phyloP scores from a whole-genome alignment of 805 yeast genomes.

The Saturnispora mendoncae region DNA sequence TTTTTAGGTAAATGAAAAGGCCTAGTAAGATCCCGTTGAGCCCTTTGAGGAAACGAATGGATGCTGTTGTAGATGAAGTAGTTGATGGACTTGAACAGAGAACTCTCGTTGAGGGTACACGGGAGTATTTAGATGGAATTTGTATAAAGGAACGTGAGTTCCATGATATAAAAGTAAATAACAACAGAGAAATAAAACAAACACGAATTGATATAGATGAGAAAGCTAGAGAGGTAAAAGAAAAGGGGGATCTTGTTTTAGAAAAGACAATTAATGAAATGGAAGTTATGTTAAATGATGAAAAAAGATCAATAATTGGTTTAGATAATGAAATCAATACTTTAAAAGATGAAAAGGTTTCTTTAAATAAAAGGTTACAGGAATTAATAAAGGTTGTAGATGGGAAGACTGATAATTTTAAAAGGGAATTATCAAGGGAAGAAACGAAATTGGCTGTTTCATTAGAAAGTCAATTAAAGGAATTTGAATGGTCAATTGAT shows the following conservation, averaged over 20 bases:
- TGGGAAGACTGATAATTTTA: background rate
- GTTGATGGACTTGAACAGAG: slow-evolving; percentile 5
- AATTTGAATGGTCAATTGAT: background rate
- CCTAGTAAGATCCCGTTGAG: slow-evolving; percentile 4
- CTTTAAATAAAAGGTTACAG: background rate
- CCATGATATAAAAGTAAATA: background rate
- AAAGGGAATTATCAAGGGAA: background rate
- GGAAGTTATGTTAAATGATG: background rate
- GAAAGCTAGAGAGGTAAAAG: too few relatives aligned
- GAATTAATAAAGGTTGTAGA: background rate
- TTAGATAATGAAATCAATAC: background rate
- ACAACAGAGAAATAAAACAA: background rate
- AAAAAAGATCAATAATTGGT: background rate
- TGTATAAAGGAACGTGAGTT: slow-evolving; percentile 5
- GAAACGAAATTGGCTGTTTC: background rate
- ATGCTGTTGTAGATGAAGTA: slow-evolving; percentile 2
- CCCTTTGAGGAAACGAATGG: slow-evolving; percentile 3
- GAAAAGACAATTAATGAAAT: slow-evolving; percentile 1
- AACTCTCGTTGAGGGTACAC: slow-evolving; percentile 1
- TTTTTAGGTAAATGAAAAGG: slow-evolving; percentile 1
- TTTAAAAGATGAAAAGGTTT: background rate
- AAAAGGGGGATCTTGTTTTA: background rate
- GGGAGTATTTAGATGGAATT: slow-evolving; percentile 6
- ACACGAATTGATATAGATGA: background rate
- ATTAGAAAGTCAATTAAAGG: background rate